Evolutionary conservation across 305 asterid genomes (phyloP).

Genomic region (Solanum aculeatissimum): DNA sequence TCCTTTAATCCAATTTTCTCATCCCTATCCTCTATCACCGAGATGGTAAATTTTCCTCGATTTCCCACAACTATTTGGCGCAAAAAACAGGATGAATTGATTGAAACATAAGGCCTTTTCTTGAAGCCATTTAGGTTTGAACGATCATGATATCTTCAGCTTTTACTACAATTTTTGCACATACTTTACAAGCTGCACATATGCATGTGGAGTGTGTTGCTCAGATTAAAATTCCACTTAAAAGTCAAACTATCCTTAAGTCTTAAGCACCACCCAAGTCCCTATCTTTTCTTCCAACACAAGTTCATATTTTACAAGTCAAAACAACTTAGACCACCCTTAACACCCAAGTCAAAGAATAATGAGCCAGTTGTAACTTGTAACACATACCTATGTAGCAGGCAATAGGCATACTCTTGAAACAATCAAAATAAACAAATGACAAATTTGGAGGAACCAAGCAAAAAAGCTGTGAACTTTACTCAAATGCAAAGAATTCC

Average conservation of each 20-base stretch:
- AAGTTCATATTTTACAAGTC: background rate
- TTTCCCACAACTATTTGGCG: background rate
- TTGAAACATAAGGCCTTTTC: background rate
- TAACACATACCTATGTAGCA: background rate
- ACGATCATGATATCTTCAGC: background rate
- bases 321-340: background rate
- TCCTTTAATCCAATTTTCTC: background rate
- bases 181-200: background rate
- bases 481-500: background rate
- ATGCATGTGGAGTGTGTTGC: background rate
- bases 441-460: background rate
- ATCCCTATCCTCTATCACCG: background rate
- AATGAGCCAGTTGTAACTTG: background rate
- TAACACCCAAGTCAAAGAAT: background rate
- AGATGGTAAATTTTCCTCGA: background rate
- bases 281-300: background rate
- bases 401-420: background rate
- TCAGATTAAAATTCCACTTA: background rate
- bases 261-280: background rate
- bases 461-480: background rate
- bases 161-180: background rate
- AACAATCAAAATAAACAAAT: background rate
- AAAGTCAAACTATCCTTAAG: background rate
- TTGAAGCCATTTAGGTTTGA: background rate
- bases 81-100: background rate